Evolutionary conservation across 257 asterid species (phyloP).

Genomic region (Solanum bulbocastanum): DNA sequence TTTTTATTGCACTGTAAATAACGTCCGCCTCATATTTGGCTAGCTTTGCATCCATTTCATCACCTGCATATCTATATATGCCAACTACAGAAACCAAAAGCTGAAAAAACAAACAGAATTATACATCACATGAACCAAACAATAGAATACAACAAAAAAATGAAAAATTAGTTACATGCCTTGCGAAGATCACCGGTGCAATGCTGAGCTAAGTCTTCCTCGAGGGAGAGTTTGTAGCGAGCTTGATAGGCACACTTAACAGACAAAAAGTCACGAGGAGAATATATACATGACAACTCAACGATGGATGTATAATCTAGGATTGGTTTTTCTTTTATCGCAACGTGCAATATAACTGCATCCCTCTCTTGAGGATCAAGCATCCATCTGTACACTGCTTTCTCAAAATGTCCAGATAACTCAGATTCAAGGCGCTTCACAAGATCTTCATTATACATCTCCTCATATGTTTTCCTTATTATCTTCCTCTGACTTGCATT

Average conservation of each 20-base stretch:
- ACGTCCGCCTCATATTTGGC: slow-evolving; percentile 46
- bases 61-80: slow-evolving; percentile 38
- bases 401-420: slow-evolving; percentile 67
- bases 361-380: slow-evolving; percentile 68
- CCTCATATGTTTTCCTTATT: slow-evolving; percentile 52
- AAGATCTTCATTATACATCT: slow-evolving; percentile 57
- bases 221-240: slow-evolving; percentile 58
- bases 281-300: slow-evolving; percentile 39
- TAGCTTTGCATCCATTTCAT: slow-evolving; percentile 35
- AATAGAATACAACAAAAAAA: neutral
- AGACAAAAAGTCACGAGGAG: slow-evolving; percentile 45
- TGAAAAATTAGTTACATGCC: slow-evolving; percentile 7
- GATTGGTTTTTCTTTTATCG: slow-evolving; percentile 28
- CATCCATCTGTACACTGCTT: slow-evolving; percentile 65
- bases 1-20: slow-evolving; percentile 32
- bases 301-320: slow-evolving; percentile 35
- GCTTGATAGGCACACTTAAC: slow-evolving; percentile 54
- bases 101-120: slow-evolving; percentile 9
- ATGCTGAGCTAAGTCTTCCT: slow-evolving; percentile 65
- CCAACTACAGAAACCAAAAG: slow-evolving; percentile 50
- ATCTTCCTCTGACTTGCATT: slow-evolving; percentile 47
- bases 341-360: slow-evolving; percentile 44
- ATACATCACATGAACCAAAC: neutral
- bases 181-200: slow-evolving; percentile 44
- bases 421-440: slow-evolving; percentile 67